A percentile compares a stretch with the other conserved stretches of the same genome.
phyloP scores from a whole-genome alignment of 352 stramenopile species.

The Plasmopara viticola region DNA sequence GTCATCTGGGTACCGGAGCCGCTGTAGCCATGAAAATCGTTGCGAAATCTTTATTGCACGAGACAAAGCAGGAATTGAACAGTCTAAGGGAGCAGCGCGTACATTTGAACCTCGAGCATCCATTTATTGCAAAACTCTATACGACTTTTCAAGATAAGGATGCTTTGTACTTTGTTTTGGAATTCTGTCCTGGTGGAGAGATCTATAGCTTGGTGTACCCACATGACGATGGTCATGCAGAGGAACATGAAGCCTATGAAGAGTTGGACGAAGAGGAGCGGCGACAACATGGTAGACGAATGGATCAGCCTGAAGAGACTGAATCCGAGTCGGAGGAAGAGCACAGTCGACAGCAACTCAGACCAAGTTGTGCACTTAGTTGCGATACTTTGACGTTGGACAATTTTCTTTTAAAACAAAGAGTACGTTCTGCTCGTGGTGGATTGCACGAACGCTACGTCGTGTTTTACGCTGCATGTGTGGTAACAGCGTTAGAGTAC shows the following conservation, averaged over 20 bases:
- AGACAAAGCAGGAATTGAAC: conserved; percentile 62
- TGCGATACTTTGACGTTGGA: conserved; percentile 32
- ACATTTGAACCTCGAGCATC: conserved; percentile 48
- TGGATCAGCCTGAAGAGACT: conserved; percentile 17
- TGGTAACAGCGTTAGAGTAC: conserved; percentile 88
- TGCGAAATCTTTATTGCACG: conserved; percentile 31
- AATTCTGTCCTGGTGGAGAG: conserved; percentile 66
- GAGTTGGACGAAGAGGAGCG: conserved; percentile 16
- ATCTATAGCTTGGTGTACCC: conserved; percentile 86
- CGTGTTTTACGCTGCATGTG: conserved; percentile 93
- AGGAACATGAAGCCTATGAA: conserved; percentile 14
- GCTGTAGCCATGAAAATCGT: conserved; percentile 63
- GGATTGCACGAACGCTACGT: conserved; percentile 84
- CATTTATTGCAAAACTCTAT: conserved; percentile 55
- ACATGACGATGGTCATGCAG: conserved; percentile 25
- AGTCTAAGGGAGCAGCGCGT: conserved; percentile 64
- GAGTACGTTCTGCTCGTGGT: conserved; percentile 28
- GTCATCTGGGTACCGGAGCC: conserved; percentile 44
- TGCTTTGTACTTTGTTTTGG: conserved; percentile 70
- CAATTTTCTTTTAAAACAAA: conserved; percentile 37
- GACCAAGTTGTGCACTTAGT: conserved; percentile 13
- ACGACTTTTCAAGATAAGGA: conserved; percentile 67
- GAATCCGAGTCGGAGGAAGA: conserved; percentile 46
- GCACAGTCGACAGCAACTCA: conserved; percentile 11
- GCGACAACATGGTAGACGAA: conserved; percentile 14